phyloP scores from a whole-genome alignment of 2,329 filamentous ascomycete genomes.

The Nothophoma quercina region DNA sequence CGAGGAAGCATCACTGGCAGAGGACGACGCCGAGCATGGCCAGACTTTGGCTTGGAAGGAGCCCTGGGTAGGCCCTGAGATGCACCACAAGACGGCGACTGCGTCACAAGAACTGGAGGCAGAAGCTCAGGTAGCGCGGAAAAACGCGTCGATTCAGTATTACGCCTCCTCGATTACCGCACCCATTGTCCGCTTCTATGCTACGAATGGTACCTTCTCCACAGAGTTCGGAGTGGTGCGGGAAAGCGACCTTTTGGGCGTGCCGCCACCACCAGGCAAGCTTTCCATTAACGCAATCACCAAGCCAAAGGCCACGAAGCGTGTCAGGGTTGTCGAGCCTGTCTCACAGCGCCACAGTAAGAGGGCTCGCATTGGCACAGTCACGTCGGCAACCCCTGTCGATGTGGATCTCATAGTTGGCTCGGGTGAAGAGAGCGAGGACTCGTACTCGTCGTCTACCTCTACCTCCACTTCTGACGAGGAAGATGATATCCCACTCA shows the following conservation, averaged over 20 bases:
- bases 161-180: constrained; percentile 21
- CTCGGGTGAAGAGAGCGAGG: constrained; percentile 21
- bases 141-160: background rate
- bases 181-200: constrained; percentile 46
- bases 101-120: background rate
- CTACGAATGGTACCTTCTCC: constrained; percentile 55
- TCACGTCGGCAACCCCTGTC: background rate
- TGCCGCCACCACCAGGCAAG: background rate
- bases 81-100: background rate
- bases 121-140: background rate
- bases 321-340: constrained; percentile 28
- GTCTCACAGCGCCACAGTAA: constrained; percentile 20
- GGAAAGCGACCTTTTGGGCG: constrained; percentile 14
- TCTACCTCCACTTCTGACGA: constrained; percentile 17
- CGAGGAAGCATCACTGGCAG: constrained; percentile 3
- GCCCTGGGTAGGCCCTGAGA: background rate
- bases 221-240: constrained; percentile 43
- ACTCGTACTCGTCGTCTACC: constrained; percentile 1
- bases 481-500: constrained; percentile 18
- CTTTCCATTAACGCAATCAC: background rate
- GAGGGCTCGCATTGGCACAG: constrained; percentile 10
- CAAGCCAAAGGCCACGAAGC: constrained; percentile 25
- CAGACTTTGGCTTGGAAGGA: background rate
- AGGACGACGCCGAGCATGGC: background rate
- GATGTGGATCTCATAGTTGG: background rate